Evolutionary conservation across 192 early-diverging fungal genomes (phyloP), one percentile per base, ranked within the genome.

Genomic region (Coemansia brasiliensis): DNA sequence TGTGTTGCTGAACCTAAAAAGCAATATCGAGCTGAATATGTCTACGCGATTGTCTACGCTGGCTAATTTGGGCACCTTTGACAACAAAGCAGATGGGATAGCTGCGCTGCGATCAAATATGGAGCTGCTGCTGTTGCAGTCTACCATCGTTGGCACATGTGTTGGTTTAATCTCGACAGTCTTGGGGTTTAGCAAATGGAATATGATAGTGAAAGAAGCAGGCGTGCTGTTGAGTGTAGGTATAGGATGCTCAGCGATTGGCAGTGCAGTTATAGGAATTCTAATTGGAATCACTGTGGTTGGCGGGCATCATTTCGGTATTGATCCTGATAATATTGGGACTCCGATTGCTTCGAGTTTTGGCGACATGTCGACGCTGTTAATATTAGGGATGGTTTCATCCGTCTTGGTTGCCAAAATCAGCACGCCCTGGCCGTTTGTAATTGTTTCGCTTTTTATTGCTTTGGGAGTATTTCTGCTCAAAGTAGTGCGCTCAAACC

Each of bases 11-110:
- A 93, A 93, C 60, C 69, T 95, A 16, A 95, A 95, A 57, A 92
- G 94, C 52, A 95, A 94, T 69, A 82, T 94, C 12, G 94, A 95
- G 64, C 89, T 94, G 81, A 95, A 91, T 46, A 81, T 95, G 52
- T 89, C 90, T 5, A 85, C 92, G n/a, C 83, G 93, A 7, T 75
- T 95, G 16, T 89, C 91, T 2, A 94, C 92, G 8, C 69, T 74
- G 40, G 63, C 88, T 2, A 89, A 90, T 57, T 56, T 88, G 65
- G 90, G 90, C 11, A 66, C 80, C 15, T 73, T 92, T n/a, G 85
- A 87, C 54, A 56, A 55, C 52, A 67, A 57, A 11, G 39, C 64
- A 0, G 81, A 81, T 2, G 67, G 86, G 0, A 74, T 84, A 50
- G 57, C 72, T 11, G 70, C 90, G 11, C 76, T 93, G 21, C 72